Evolutionary conservation across 192 early-diverging fungal species (phyloP), one percentile per base, ranked within the genome.

Genomic region (Coemansia sp.): DNA sequence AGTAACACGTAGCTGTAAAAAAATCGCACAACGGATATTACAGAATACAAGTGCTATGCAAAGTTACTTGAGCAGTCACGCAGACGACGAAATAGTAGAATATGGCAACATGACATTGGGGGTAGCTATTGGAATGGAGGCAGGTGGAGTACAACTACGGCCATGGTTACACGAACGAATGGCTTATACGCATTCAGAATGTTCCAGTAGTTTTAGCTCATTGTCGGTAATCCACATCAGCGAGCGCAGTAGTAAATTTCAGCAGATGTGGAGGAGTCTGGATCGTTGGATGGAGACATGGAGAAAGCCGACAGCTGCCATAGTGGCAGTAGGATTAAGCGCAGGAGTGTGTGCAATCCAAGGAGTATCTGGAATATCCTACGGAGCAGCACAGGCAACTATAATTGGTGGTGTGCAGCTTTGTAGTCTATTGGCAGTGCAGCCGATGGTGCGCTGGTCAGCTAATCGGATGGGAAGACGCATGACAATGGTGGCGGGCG

Each of bases 141-240:
- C 30, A 31, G 30, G 7, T 31, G 7, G 34, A 38, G 4, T 38
- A 38, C 34, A 38, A 9, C 34, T 38, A 38, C 34, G 34, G 10
- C 34, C 34, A 38, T 38, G 34, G 34, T 38, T 9, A 38, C 34
- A 38, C 38, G 16, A 44, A 22, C 26, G 58, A 18, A 12, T 47
- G 4, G 58, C 58, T 9, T 60, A 69, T 50, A 69, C 67, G 38
- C 67, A 63, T 24, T 69, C 67, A 16, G 67, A 69, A n/a, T 69
- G 26, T 53, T 69, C 67, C 0, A 69, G 67, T 60, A 69, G 67
- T 44, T n/a, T 69, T 18, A 69, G 67, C 38, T 69, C 67, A 8
- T 49, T 69, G 0, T 63, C 67, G 1, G 30, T 51, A 12, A 55
- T 19, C 53, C 54, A 54, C 24, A 27, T 8, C 6, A 27, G 30